Conservation (phyloP, 2,329 filamentous ascomycete species). For the Chaetomium globosum region DNA sequence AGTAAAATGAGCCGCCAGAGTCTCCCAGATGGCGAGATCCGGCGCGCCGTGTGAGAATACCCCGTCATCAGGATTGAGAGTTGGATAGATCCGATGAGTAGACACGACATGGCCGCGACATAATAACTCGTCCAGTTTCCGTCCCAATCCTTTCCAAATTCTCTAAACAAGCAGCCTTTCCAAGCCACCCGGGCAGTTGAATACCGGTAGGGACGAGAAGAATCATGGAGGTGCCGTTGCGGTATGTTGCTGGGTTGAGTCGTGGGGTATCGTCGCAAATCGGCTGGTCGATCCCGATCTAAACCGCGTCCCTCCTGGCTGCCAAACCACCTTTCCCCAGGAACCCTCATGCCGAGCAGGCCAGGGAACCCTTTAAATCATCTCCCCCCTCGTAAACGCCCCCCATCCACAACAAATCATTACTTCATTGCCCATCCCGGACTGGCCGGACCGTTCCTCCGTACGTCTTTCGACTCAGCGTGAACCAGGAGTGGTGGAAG, state of each 20-base stretch:
- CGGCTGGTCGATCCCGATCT: conserved; percentile 18
- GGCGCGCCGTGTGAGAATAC: conserved; percentile 22
- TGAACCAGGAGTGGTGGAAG: neutral
- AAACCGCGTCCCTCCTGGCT: conserved; percentile 12
- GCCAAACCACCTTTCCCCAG: conserved; percentile 15
- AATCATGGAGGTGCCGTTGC: conserved; percentile 12
- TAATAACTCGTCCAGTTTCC: conserved; percentile 6
- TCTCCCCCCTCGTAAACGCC: conserved; percentile 11
- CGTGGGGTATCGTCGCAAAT: conserved; percentile 29
- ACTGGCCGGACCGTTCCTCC: conserved; percentile 17
- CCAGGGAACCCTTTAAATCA: conserved; percentile 21
- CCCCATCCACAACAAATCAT: conserved; percentile 23
- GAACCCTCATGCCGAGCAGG: conserved; percentile 23
- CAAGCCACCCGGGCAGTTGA: conserved; percentile 14
- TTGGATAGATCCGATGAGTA: conserved; percentile 14
- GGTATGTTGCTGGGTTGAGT: conserved; percentile 12
- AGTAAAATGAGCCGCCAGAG: conserved; percentile 24
- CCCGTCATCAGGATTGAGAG: conserved; percentile 16
- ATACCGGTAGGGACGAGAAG: conserved; percentile 7
- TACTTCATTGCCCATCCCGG: conserved; percentile 31
- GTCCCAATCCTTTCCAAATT: neutral
- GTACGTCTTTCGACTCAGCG: conserved; percentile 7
- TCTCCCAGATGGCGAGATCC: conserved; percentile 22
- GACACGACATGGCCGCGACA: conserved; percentile 20
- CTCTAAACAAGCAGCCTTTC: conserved; percentile 9